Percentiles rank a stretch among this genome's conserved stretches.
phyloP scores from a whole-genome alignment of 257 asterid genomes.

The Prunella vulgaris region DNA sequence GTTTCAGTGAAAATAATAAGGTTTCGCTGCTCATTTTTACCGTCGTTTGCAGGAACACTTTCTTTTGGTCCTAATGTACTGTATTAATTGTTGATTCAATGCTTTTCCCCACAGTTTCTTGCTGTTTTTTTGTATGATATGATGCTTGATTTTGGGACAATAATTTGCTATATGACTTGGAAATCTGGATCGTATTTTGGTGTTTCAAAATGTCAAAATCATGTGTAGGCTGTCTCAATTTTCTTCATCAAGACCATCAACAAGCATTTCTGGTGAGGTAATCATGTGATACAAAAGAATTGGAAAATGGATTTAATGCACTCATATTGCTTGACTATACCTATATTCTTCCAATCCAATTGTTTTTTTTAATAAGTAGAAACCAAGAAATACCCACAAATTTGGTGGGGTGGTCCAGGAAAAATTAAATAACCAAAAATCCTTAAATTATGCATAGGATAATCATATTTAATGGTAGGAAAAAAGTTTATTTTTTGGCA shows the following conservation, averaged over 20 bases:
- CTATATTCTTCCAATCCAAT: slow-evolving; percentile 3
- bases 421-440: not conserved
- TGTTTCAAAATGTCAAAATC: not conserved
- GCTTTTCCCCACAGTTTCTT: not conserved
- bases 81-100: not conserved
- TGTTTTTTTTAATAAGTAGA: slow-evolving; percentile 6
- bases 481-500: not conserved
- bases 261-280: not conserved
- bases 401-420: slow-evolving; percentile 10
- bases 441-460: not conserved
- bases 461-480: not conserved
- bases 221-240: not conserved
- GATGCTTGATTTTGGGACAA: not conserved
- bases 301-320: slow-evolving; percentile 2
- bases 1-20: not conserved
- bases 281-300: not conserved
- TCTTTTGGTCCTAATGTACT: too few species aligned
- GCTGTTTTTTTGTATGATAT: not conserved
- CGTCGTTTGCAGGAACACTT: not conserved
- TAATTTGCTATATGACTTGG: not conserved
- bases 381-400: not conserved
- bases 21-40: not conserved
- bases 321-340: slow-evolving; percentile 13
- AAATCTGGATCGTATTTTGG: not conserved
- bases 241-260: not conserved